phyloP scores from a whole-genome alignment of 164 flowering plant genomes.

The Piper betle region DNA sequence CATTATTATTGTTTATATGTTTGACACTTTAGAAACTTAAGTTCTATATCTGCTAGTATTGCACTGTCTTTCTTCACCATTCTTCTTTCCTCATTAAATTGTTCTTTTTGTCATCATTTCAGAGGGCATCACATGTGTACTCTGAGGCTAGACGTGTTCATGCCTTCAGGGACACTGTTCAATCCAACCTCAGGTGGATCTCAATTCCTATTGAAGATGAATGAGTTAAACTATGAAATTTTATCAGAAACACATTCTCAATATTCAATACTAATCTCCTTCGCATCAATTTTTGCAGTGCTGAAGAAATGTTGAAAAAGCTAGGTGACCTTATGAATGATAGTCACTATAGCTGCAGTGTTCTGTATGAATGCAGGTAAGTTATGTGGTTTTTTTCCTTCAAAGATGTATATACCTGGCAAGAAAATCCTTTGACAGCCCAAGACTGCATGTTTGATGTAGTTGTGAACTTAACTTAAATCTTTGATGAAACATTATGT shows the following conservation, averaged over 20 bases:
- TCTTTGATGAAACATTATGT: neutral
- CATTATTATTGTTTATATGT: neutral
- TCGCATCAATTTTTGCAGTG: conserved; percentile 33
- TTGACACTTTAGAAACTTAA: neutral
- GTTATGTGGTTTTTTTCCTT: neutral
- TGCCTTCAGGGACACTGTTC: too few species aligned
- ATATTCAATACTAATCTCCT: too few species aligned
- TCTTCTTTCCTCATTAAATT: too few species aligned
- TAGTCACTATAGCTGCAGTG: conserved; percentile 90
- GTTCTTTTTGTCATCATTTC: neutral
- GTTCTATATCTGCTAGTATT: neutral
- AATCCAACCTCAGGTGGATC: conserved; percentile 46
- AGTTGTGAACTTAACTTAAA: neutral
- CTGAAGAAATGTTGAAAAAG: conserved; percentile 65
- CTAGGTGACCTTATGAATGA: conserved; percentile 95
- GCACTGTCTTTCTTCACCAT: neutral
- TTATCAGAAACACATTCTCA: neutral
- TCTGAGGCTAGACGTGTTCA: too few species aligned
- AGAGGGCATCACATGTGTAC: too few species aligned
- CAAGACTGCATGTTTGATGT: neutral
- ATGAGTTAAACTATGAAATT: too few species aligned
- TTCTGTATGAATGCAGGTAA: conserved; percentile 81
- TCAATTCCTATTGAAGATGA: neutral
- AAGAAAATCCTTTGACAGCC: too few species aligned
- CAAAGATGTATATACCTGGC: too few species aligned